A percentile compares a stretch with the other conserved stretches of the same genome.
phyloP scores from a whole-genome alignment of 2,329 filamentous ascomycete genomes.

The Colletotrichum incanum region DNA sequence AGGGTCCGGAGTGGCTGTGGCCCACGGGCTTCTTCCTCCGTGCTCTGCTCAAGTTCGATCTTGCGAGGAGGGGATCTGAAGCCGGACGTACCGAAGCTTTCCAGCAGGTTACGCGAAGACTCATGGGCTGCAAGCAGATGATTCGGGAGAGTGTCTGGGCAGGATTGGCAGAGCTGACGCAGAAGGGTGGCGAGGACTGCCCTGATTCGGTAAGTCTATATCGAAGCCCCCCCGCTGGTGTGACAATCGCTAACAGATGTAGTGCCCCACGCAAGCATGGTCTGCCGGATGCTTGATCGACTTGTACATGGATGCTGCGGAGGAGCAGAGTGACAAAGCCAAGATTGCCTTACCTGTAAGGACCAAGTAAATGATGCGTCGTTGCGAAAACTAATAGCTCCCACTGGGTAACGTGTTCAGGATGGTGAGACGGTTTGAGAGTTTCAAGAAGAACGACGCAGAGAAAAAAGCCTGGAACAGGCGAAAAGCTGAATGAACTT shows the following conservation, averaged over 20 bases:
- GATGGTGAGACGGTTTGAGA: constrained; percentile 22
- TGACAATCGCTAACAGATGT: constrained; percentile 41
- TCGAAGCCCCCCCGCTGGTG: not conserved
- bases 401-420: constrained; percentile 21
- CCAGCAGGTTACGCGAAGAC: constrained; percentile 90
- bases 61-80: constrained; percentile 75
- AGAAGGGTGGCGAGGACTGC: constrained; percentile 89
- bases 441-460: constrained; percentile 11
- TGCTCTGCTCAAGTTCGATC: constrained; percentile 91
- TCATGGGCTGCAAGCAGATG: constrained; percentile 88
- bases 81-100: constrained; percentile 88
- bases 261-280: constrained; percentile 97
- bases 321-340: constrained; percentile 59
- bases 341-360: constrained; percentile 47
- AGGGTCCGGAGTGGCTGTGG: constrained; percentile 99
- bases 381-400: constrained; percentile 18
- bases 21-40: constrained; percentile 96
- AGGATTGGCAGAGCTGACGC: constrained; percentile 92
- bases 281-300: constrained; percentile 95
- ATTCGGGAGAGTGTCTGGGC: constrained; percentile 89
- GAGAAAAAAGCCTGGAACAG: constrained; percentile 3
- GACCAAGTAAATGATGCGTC: constrained; percentile 38
- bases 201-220: constrained; percentile 82
- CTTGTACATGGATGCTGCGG: constrained; percentile 91
- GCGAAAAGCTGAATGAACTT: constrained; percentile 23